Base-by-base conservation (phyloP, 2,329 filamentous ascomycete species). In the Colletotrichum sp. region DNA sequence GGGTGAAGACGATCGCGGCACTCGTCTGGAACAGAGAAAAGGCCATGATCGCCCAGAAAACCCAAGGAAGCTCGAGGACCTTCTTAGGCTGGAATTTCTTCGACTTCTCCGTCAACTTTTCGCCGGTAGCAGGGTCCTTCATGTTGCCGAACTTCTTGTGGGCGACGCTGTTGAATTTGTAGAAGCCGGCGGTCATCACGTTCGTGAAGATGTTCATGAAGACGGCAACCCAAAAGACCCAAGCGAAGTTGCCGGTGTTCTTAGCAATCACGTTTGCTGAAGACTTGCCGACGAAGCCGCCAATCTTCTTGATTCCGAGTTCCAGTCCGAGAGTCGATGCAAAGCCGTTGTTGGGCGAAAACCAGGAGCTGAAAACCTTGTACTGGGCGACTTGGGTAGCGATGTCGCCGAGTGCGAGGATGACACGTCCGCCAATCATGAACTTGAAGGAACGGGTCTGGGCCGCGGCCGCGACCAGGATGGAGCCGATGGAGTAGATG, bases 131-230 rank as follows among this genome's bases (percentile, higher is more conserved):
- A 0, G 88, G 88, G 69, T 93, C 91, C 1, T 83, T 80, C 3
- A 85, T 86, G 4, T 87, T 87, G 2, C 81, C 79, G 68, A 88
- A 93, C 28, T 84, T 85, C 28, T 84, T 85, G 36, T 89, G 86
- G 52, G 87, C 88, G 81, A 88, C 89, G 12, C 85, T 85, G 1
- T 87, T 91, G 79, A 93, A 92, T 78, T 87, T 86, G 83, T 87
- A 92, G 80, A 92, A 93, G 12, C 85, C 81, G 0, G 87, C 68
- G 0, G 90, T 92, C 2, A 87, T 85, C 0, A 88, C 79, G 70
- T 93, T 93, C 10, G 91, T 92, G 77, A 93, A 93, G 4, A 93
- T 73, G 74, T 93, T 92, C 89, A 93, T 92, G 78, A 91, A 90
- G 0, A 93, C 90, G 0, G 89, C 87, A 12, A 88, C 88, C 91